phyloP scores from a whole-genome alignment of 2,329 filamentous ascomycete genomes.

The Colletotrichum nymphaeae region DNA sequence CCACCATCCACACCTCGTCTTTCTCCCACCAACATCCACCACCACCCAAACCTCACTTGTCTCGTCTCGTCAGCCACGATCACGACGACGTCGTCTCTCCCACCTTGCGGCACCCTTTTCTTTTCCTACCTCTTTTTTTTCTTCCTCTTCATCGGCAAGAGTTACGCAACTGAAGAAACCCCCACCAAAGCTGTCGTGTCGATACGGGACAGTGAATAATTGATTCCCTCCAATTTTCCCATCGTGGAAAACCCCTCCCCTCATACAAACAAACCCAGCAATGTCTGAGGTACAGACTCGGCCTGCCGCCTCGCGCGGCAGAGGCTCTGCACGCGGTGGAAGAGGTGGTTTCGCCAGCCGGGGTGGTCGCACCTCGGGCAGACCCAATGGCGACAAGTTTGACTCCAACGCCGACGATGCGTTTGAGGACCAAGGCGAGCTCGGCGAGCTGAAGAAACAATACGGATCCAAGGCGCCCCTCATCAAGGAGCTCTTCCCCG shows the following conservation, averaged over 20 bases:
- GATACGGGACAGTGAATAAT: constrained; percentile 35
- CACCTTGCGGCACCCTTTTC: constrained; percentile 37
- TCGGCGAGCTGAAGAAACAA: constrained; percentile 91
- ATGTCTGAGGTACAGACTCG: constrained; percentile 97
- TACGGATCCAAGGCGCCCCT: constrained; percentile 82
- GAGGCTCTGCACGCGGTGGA: constrained; percentile 89
- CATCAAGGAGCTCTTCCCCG: constrained; percentile 92
- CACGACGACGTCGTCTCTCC: constrained; percentile 34
- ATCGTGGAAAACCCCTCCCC: constrained; percentile 33
- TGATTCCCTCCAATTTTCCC: constrained; percentile 29
- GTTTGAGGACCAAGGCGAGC: constrained; percentile 85
- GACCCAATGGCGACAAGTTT: constrained; percentile 78
- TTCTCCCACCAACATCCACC: constrained; percentile 36
- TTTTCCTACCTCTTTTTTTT: constrained; percentile 39
- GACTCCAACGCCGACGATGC: constrained; percentile 67
- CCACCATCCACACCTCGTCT: constrained; percentile 38
- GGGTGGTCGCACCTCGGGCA: constrained; percentile 71
- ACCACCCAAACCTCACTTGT: constrained; percentile 39
- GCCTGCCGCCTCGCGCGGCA: constrained; percentile 85
- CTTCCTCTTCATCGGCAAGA: constrained; percentile 42
- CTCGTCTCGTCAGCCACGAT: constrained; percentile 36
- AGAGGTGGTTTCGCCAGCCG: constrained; percentile 80
- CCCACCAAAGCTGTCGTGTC: constrained; percentile 36
- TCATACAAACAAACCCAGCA: constrained; percentile 37
- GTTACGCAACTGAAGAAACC: constrained; percentile 22